A percentile compares a stretch with the other conserved stretches of the same genome.
Conservation (phyloP, 345 rosid species). For the Eucalyptus caleyi region DNA sequence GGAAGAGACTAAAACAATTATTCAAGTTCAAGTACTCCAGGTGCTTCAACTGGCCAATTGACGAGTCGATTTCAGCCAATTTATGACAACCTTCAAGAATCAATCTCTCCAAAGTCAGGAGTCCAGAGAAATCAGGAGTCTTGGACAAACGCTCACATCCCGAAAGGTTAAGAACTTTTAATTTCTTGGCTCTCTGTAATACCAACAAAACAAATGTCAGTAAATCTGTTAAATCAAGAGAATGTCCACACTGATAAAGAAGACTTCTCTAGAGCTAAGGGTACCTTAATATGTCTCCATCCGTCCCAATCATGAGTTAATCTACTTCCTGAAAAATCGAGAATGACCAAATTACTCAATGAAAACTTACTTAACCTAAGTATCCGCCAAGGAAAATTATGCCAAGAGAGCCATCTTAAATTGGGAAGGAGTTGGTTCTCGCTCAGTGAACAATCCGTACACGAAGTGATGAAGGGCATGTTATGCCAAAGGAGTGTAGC, state of each 20-base stretch:
- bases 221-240: not conserved
- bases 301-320: not conserved
- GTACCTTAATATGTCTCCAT: not conserved
- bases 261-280: not conserved
- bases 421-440: not conserved
- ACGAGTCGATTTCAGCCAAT: too few species aligned
- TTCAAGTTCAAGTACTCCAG: too few species aligned
- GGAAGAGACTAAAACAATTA: fast-evolving
- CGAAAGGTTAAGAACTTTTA: too few species aligned
- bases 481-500: not conserved
- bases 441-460: fast-evolving
- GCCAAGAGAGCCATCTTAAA: not conserved
- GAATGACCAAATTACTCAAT: not conserved
- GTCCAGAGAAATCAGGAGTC: too few species aligned
- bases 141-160: too few species aligned
- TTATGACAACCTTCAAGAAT: fast-evolving
- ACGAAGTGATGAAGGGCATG: not conserved
- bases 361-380: not conserved
- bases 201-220: too few species aligned
- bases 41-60: too few species aligned
- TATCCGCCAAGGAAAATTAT: not conserved
- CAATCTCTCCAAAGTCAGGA: too few species aligned
- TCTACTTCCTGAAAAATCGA: not conserved
- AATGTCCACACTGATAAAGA: not conserved
- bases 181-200: too few species aligned